Evolutionary conservation across 202 grass and related monocot species (phyloP), one percentile per base, ranked within the genome.

Genomic region (Hordeum pubiflorum): DNA sequence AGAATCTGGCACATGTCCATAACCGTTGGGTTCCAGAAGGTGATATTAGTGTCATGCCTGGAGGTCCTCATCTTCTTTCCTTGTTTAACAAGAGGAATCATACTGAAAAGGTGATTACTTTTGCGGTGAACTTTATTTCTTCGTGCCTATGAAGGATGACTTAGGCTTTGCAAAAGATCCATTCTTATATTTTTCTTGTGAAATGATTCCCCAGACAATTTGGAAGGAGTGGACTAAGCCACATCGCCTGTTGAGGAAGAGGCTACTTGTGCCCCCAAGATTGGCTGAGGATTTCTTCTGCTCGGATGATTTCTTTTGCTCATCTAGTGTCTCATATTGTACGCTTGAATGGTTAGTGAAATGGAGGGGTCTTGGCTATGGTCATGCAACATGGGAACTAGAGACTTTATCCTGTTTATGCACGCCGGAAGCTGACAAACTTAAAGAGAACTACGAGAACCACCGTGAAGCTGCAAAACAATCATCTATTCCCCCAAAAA

Each of bases 351-450:
- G 87, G 87, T 70, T 89, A 58, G 87, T 93, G 39, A 93, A 89
- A 87, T 93, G 91, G 91, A 93, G 80, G 63, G 78, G 69, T 77
- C 83, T 89, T 82, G 84, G 91, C 65, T 93, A 93, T 44, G 84
- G 87, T 52, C 46, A 89, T 41, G 81, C 67, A 39, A 93, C 91
- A 79, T 93, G 91, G 91, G 91, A 93, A 57, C 61, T 89, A 48
- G 91, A 86, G 34, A 89, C 41, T 84, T 78, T 67, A 44, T 57
- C 58, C 43, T 93, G 69, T 87, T 82, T 89, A 43, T 9, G 41
- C n/a, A 89, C 80, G 24, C 37, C 31, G 20, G 64, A 87, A 68
- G 91, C 61, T 65, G 62, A 44, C 43, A 34, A 61, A 32, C 85
- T 93, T 78, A 85, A 82, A 78, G 69, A 80, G 74, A 88, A 93